These are phyloP conservation scores for Fusarium napiforme DNA, from an alignment of 2,329 filamentous ascomycete species.

Conservation along the genomic window DNA sequence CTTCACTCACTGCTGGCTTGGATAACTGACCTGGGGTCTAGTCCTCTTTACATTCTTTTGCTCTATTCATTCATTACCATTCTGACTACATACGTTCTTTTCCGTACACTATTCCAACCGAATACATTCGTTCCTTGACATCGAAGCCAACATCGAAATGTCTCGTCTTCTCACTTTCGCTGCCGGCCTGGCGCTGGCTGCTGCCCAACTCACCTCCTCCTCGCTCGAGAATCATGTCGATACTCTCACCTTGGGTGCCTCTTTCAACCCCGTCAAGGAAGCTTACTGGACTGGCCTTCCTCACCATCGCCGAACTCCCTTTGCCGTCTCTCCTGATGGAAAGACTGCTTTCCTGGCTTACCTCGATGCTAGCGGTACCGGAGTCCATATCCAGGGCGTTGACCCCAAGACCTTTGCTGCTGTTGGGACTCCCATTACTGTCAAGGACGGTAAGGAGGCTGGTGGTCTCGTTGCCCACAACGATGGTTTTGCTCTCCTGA, in stretches of 20 bases:
- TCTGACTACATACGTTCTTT: slow-evolving; percentile 30
- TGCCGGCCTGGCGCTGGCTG: slow-evolving; percentile 43
- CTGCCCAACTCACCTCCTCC: slow-evolving; percentile 40
- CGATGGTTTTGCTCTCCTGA: slow-evolving; percentile 71
- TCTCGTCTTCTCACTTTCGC: slow-evolving; percentile 42
- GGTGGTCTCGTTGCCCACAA: slow-evolving; percentile 71
- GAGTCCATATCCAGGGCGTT: slow-evolving; percentile 67
- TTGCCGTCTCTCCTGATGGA: slow-evolving; percentile 70
- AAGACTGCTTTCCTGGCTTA: slow-evolving; percentile 70
- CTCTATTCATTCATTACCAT: slow-evolving; percentile 37
- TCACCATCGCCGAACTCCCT: slow-evolving; percentile 71
- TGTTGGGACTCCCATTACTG: slow-evolving; percentile 61
- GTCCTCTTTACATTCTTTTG: slow-evolving; percentile 40
- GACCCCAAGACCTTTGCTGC: slow-evolving; percentile 65
- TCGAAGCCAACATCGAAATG: slow-evolving; percentile 26
- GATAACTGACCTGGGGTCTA: slow-evolving; percentile 39
- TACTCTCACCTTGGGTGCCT: slow-evolving; percentile 58
- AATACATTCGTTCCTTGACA: slow-evolving; percentile 13
- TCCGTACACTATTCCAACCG: not conserved
- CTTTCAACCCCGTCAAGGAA: slow-evolving; percentile 67
- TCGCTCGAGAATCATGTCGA: slow-evolving; percentile 50
- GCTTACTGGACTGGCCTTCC: slow-evolving; percentile 71
- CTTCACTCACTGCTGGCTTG: slow-evolving; percentile 32
- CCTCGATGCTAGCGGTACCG: slow-evolving; percentile 64
- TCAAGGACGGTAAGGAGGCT: slow-evolving; percentile 67